Evolutionary conservation across 2,329 filamentous ascomycete genomes (phyloP).

Genomic region (Claviceps purpurea): DNA sequence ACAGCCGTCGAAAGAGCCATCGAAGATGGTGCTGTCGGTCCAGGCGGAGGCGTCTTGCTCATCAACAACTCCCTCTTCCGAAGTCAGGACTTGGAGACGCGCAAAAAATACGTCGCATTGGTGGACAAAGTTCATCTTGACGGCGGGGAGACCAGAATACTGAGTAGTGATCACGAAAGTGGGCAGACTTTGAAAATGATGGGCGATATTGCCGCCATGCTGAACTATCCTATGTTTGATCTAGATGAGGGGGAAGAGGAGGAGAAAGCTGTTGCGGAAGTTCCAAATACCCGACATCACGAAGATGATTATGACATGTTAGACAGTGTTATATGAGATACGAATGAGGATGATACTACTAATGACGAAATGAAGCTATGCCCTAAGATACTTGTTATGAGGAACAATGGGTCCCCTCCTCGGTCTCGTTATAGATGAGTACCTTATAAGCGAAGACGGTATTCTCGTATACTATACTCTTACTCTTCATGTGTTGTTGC

Average conservation of each 20-base stretch:
- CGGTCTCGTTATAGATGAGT: too few relatives aligned
- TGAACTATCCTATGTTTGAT: constrained; percentile 79
- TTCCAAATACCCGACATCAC: constrained; percentile 8
- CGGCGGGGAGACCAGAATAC: constrained; percentile 75
- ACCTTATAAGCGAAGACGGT: too few relatives aligned
- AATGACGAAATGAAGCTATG: too few relatives aligned
- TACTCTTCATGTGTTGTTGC: too few relatives aligned
- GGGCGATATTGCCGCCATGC: constrained; percentile 76
- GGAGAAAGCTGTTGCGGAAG: constrained; percentile 13
- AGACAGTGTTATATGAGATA: constrained; percentile 20
- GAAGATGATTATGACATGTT: constrained; percentile 18
- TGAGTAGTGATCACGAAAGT: constrained; percentile 91
- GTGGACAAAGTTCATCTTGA: constrained; percentile 80
- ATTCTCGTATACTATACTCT: too few relatives aligned
- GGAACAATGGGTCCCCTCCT: too few relatives aligned
- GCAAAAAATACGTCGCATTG: constrained; percentile 69
- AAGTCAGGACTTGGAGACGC: constrained; percentile 60
- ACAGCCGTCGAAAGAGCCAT: constrained; percentile 72
- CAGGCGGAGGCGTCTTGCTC: constrained; percentile 71
- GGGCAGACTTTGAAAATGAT: constrained; percentile 71
- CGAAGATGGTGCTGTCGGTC: constrained; percentile 74
- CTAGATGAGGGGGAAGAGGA: constrained; percentile 56
- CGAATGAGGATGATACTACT: background rate
- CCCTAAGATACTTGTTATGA: too few relatives aligned
- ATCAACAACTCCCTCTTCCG: constrained; percentile 83